Evolutionary conservation across 139 green algal genomes (phyloP), one percentile per base, ranked within the genome.

Genomic region (Ettlia oleoabundans): DNA sequence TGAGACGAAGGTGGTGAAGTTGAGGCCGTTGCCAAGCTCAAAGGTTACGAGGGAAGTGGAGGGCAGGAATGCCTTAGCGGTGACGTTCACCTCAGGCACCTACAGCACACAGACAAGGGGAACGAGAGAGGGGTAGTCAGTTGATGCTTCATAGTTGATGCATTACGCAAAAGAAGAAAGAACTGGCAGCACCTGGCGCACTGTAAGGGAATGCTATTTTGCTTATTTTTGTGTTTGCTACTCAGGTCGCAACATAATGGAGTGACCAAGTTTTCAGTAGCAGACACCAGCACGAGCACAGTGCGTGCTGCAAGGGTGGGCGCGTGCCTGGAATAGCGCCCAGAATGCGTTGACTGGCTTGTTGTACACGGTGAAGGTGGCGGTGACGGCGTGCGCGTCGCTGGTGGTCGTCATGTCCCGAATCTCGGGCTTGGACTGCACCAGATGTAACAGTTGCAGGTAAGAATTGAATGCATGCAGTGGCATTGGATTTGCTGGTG

Each of bases 321-420:
- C 47, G 1, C 21, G 21, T 42, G 93, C 88, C 76, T 86, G 61
- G 33, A 88, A 92, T 67, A 90, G 93, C 65, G 91, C 88, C 92
- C 92, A 96, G 41, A 95, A 66, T 30, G 87, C 84, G 70, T 88
- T 94, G 55, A 96, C 91, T 0, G 93, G 88, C 90, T 97, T 97
- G 87, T 97, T 97, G 87, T 93, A 84, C 78, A 97, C 89, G 61
- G 71, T 88, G 86, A 87, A 90, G 53, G 63, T 71, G 28, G 90
- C 80, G 41, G 61, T 86, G 22, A 91, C 88, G 43, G 64, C 73
- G 66, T 80, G 90, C 1, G 81, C 78, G 53, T 89, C 81, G n/a
- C 28, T 43, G 18, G 21, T 65, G 47, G 88, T 88, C 28, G 76
- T 77, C 92, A 97, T 96, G 84, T 93, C 90, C 47, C 84, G 71